These are phyloP conservation scores for Penicillium simplicissimum DNA, from an alignment of 495 filamentous ascomycete genomes.

Conservation along the genomic window DNA sequence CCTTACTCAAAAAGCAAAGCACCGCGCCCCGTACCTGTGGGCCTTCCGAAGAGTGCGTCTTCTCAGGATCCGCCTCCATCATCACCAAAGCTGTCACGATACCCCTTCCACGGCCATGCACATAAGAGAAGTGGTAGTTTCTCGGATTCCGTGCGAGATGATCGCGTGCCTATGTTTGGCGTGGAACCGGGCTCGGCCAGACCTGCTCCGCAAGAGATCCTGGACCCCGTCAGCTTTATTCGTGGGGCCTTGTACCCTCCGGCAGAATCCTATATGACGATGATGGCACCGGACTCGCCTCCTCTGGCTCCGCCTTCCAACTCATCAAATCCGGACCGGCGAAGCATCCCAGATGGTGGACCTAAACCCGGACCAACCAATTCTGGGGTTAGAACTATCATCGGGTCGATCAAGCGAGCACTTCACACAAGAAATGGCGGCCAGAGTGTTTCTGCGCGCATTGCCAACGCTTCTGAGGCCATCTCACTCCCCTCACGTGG, in stretches of 20 bases:
- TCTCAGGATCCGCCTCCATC: slow-evolving; percentile 31
- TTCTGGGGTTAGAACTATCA: slow-evolving; percentile 76
- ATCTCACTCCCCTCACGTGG: slow-evolving; percentile 29
- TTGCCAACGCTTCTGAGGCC: slow-evolving; percentile 36
- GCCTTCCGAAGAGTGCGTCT: slow-evolving; percentile 24
- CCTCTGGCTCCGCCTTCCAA: slow-evolving; percentile 36
- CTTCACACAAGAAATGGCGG: slow-evolving; percentile 65
- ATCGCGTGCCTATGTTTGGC: slow-evolving; percentile 55
- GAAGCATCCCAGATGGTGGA: slow-evolving; percentile 34
- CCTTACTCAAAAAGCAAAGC: slow-evolving; percentile 46
- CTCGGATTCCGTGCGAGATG: slow-evolving; percentile 84
- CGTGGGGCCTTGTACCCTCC: slow-evolving; percentile 79
- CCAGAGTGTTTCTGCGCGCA: slow-evolving; percentile 44
- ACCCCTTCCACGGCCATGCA: slow-evolving; percentile 47
- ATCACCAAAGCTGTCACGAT: slow-evolving; percentile 33
- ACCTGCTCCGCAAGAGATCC: slow-evolving; percentile 49
- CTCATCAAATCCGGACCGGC: slow-evolving; percentile 29
- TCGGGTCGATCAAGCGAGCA: slow-evolving; percentile 87
- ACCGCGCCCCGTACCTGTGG: slow-evolving; percentile 63
- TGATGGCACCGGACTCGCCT: slow-evolving; percentile 64
- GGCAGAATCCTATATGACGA: slow-evolving; percentile 71
- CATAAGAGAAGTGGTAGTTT: slow-evolving; percentile 78
- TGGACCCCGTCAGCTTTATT: slow-evolving; percentile 80
- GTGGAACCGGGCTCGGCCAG: slow-evolving; percentile 14
- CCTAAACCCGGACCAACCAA: slow-evolving; percentile 44